Evolutionary conservation across 768 basidiomycete genomes (phyloP).

Genomic region (Rhizopogon vinicolor): DNA sequence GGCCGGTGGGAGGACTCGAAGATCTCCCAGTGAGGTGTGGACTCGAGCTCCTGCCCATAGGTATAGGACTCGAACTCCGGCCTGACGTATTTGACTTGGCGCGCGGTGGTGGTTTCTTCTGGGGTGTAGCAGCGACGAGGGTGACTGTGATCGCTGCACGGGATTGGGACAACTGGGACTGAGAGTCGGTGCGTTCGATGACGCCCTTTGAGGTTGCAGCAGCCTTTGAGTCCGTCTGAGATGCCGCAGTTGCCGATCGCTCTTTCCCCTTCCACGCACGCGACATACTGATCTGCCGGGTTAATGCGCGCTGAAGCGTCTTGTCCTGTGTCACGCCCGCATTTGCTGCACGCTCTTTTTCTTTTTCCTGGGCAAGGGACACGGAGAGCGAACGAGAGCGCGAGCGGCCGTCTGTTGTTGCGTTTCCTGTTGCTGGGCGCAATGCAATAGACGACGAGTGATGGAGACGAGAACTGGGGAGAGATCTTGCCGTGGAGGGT

Average conservation of each 20-base stretch:
- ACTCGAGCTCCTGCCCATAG: background rate
- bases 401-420: conserved; percentile 27
- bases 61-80: conserved; percentile 1
- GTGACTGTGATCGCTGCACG: conserved; percentile 17
- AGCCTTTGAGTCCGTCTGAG: conserved; percentile 12
- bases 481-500: conserved; percentile 6
- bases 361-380: conserved; percentile 63
- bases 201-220: conserved; percentile 6
- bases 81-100: conserved; percentile 6
- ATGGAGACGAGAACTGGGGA: conserved; percentile 9
- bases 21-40: background rate
- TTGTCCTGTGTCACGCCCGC: conserved; percentile 25
- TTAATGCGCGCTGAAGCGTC: conserved; percentile 51
- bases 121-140: conserved; percentile 55
- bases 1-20: background rate
- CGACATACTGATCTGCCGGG: conserved; percentile 75
- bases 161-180: background rate
- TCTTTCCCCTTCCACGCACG: conserved; percentile 54
- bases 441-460: conserved; percentile 22
- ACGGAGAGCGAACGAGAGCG: conserved; percentile 64
- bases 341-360: conserved; percentile 31
- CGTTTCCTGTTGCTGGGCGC: background rate
- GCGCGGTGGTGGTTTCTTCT: conserved; percentile 25
- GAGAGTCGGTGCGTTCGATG: background rate
- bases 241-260: conserved; percentile 8